phyloP scores from a whole-genome alignment of 1,284 basidiomycete species.

The Agaricales sp. region DNA sequence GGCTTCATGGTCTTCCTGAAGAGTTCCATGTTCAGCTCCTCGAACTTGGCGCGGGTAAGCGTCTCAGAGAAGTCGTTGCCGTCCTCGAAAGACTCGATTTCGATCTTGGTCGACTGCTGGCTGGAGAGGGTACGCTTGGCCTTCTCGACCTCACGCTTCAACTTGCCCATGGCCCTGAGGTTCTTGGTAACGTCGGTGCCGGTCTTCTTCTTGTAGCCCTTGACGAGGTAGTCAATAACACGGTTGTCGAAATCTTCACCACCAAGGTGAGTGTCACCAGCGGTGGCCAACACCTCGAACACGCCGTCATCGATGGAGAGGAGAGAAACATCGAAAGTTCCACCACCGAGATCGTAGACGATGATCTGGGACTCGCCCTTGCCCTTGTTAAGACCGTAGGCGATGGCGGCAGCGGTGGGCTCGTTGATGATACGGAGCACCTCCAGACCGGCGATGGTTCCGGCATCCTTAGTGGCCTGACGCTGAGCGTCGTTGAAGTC shows the following conservation, averaged over 20 bases:
- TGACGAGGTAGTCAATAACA: slow-evolving; percentile 86
- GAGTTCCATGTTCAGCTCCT: slow-evolving; percentile 97
- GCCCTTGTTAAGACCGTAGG: slow-evolving; percentile 98
- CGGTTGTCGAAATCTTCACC: slow-evolving; percentile 99
- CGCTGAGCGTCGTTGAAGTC: slow-evolving; percentile 99
- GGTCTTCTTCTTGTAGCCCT: slow-evolving; percentile 93
- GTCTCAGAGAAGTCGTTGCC: slow-evolving; percentile 98
- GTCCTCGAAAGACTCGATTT: slow-evolving; percentile 90
- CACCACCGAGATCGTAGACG: slow-evolving; percentile 97
- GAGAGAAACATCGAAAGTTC: slow-evolving; percentile 98
- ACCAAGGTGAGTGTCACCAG: slow-evolving; percentile 98
- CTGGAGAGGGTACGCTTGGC: slow-evolving; percentile 96
- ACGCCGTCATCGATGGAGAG: slow-evolving; percentile 97
- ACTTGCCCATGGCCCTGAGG: slow-evolving; percentile 89
- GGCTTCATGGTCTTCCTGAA: slow-evolving; percentile 99
- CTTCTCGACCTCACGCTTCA: slow-evolving; percentile 98
- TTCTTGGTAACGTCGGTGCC: slow-evolving; percentile 83
- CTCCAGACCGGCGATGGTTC: slow-evolving; percentile 91
- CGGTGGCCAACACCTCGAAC: slow-evolving; percentile 95
- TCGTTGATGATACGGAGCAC: slow-evolving; percentile 99
- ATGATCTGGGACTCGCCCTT: slow-evolving; percentile 91
- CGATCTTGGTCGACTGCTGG: slow-evolving; percentile 78
- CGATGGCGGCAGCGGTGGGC: slow-evolving; percentile 95
- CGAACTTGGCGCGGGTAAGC: slow-evolving; percentile 96
- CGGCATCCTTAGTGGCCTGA: slow-evolving; percentile 98